phyloP scores from a whole-genome alignment of 2,329 filamentous ascomycete species.

The Didymella exigua region DNA sequence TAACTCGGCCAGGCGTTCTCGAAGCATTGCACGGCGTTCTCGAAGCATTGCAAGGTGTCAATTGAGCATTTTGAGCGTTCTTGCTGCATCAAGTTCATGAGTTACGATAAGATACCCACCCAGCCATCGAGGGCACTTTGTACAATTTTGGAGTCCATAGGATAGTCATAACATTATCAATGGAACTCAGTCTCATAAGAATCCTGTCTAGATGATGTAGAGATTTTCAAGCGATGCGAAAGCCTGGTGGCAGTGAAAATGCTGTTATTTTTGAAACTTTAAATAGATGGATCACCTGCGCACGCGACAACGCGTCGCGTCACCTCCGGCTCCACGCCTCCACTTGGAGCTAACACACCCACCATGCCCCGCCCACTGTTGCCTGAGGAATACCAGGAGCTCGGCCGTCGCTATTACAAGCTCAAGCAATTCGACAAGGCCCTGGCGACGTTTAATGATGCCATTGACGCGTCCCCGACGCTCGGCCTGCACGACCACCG shows the following conservation, averaged over 20 bases:
- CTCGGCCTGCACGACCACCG: conserved; percentile 59
- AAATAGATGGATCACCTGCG: not conserved
- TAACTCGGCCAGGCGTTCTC: conserved; percentile 18
- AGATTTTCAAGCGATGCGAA: too few relatives aligned
- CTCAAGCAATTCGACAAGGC: conserved; percentile 46
- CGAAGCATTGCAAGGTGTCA: conserved; percentile 19
- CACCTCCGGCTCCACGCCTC: not conserved
- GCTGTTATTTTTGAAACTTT: not conserved
- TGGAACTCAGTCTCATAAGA: conserved; percentile 2
- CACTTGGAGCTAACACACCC: not conserved
- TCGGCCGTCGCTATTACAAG: conserved; percentile 45
- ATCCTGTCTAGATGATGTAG: too few relatives aligned
- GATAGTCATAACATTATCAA: conserved; percentile 16
- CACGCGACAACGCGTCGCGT: conserved; percentile 1
- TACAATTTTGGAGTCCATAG: conserved; percentile 15
- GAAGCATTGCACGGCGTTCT: conserved; percentile 22
- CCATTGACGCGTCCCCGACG: conserved; percentile 36
- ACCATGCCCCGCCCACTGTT: conserved; percentile 41
- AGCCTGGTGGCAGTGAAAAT: too few relatives aligned
- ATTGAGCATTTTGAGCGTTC: conserved; percentile 19
- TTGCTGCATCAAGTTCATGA: conserved; percentile 15
- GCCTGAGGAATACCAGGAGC: conserved; percentile 43
- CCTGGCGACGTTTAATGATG: conserved; percentile 41
- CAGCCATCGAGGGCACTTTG: conserved; percentile 16
- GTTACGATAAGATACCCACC: conserved; percentile 21